Conservation (phyloP, 495 filamentous ascomycete species). For the Aspergillus coremiiformis region DNA sequence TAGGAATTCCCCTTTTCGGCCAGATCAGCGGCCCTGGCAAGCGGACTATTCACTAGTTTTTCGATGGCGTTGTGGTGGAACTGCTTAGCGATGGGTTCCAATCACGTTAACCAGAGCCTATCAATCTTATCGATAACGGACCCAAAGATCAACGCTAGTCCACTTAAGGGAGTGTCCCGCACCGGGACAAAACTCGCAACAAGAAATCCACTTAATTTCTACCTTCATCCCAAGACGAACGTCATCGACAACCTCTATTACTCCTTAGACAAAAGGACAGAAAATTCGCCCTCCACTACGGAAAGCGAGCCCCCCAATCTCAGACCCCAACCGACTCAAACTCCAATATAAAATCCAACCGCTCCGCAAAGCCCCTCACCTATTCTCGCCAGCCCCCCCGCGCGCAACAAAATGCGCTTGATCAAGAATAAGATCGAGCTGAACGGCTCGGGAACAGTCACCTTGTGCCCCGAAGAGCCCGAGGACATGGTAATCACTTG, state of each 20-base stretch:
- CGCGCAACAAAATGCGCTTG: slow-evolving; percentile 54
- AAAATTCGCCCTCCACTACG: not conserved
- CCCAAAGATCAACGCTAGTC: slow-evolving; percentile 6
- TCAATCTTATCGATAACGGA: slow-evolving; percentile 20
- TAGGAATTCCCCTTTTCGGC: not conserved
- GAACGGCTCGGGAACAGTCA: slow-evolving; percentile 70
- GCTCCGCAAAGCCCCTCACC: not conserved
- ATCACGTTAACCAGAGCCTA: too few relatives aligned
- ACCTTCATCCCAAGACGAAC: not conserved
- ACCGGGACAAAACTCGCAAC: too few relatives aligned
- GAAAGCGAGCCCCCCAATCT: not conserved
- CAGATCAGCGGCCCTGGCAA: not conserved
- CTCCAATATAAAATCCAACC: not conserved
- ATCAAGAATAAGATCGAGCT: slow-evolving; percentile 67
- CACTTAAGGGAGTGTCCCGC: slow-evolving; percentile 11
- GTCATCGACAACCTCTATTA: not conserved
- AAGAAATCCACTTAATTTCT: not conserved
- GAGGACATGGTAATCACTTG: slow-evolving; percentile 77
- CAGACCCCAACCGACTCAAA: not conserved
- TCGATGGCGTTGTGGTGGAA: not conserved
- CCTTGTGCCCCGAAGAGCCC: slow-evolving; percentile 79
- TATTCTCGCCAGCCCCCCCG: not conserved
- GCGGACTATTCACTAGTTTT: not conserved
- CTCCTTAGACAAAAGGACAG: not conserved
- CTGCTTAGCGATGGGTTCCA: too few relatives aligned